Evolutionary conservation across 306 rosid genomes (phyloP), one percentile per base, ranked within the genome.

Genomic region (Citrullus amarus): DNA sequence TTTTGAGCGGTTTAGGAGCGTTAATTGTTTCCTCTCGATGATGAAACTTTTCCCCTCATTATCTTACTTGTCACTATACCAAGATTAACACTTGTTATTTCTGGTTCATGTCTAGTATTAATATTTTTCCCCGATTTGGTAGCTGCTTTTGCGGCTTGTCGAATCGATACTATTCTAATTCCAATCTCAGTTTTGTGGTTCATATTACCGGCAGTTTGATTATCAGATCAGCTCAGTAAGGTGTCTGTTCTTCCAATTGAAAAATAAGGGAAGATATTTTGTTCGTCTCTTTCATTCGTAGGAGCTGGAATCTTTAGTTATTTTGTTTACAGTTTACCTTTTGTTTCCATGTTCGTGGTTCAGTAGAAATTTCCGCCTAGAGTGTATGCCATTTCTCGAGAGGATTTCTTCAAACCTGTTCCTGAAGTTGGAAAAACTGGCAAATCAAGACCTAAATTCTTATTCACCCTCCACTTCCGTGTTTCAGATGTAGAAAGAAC

Each of bases 91-190:
- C 75, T 36, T 79, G 38, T 66, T 79, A 79, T 79, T 79, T 16
- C 32, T 34, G 38, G 54, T 66, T 66, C 54, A 66, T 51, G 36
- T 79, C 50, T 79, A 79, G 25, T 44, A 78, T 78, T 78, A 57
- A 61, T 12, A 61, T 51, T 61, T 78, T 28, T 9, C 58, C 44
- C 48, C 60, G 16, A 61, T 61, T 77, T 60, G 58, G 44, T 59
- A 77, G 58, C 53, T 28, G 1, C 57, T 59, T 16, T 78, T 6
- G 48, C 44, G 15, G 80, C 69, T 20, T 22, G 63, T 0, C 3
- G 71, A 65, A 65, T 66, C 30, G 39, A 66, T 36, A 44, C 50
- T 66, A 8, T 4, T 38, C 77, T 17, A 46, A 55, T 73, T 51
- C 25, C 60, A 50, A 50, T 18, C 39, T 7, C 77, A 50, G 44